Base-by-base conservation (phyloP, 2,329 filamentous ascomycete genomes). In the Nothophaeocryptopus gaeumannii region DNA sequence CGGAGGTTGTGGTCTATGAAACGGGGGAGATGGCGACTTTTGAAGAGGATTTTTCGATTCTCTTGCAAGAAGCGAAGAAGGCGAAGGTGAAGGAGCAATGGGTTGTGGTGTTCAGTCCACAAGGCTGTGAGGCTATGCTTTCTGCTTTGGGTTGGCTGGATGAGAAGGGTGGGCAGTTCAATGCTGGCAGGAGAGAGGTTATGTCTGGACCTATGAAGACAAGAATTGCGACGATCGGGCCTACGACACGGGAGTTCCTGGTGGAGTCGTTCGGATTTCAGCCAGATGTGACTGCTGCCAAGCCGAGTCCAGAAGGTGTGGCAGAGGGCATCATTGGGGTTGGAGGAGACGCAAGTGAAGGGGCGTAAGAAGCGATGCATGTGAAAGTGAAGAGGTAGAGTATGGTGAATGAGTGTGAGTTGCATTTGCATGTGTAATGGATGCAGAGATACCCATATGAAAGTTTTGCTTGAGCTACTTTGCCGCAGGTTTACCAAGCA, bases 201-300 rank as follows among this genome's bases (percentile, higher is more conserved):
- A 91, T 89, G 1, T 96, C 96, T 68, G 92, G 93, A 1, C 89
- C 91, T 12, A 96, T 92, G 16, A 96, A 91, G 12, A 85, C 83
- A 1, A 83, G 80, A 55, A 76, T 97, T 53, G 89, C 86, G 11
- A 95, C 91, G 0, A 99, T 99, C 69, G 93, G 93, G 0, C 92
- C 93, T 10, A 99, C 93, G 13, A 99, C 93, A 9, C 79, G 85
- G 55, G 83, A 90, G 59, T 84, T 89, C 70, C 72, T 99, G 38
- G 67, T 74, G 12, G 73, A 76, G 14, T 78, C 75, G 1, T 89
- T 89, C 66, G 80, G 72, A 1, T 86, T 84, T 56, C 77, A 83
- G 60, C 83, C 88, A 1, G 84, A 92, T 65, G 86, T 88, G n/a
- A 95, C 86, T 68, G 88, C 93, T 1, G 81, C 81, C 62, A 85